Base-by-base conservation (phyloP, 345 rosid genomes). In the Theobroma cacao region DNA sequence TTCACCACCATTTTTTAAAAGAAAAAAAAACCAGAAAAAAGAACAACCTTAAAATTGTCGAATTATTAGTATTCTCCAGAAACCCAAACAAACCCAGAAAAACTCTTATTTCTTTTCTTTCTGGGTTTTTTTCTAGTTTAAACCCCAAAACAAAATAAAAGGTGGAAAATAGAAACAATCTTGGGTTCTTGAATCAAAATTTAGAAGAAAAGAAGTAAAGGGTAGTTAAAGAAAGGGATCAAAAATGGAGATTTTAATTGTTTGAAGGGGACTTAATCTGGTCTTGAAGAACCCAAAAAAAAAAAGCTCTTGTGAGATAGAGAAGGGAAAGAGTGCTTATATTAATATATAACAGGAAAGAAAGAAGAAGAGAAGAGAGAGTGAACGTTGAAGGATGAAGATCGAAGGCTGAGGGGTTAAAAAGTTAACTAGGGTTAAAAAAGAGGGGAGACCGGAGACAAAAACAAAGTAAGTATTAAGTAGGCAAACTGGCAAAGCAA, bases 1-100 rank as follows among this genome's bases (percentile, higher is more conserved):
- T 92, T 94, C 80, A 88, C 99, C 86, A 91, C 98, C 98, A 91
- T 91, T 86, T 75, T 71, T 65, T 77, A 75, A 64, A 15, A 5
- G 2, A 38, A 75, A 31, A 38, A n/a, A 36, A 12, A 43, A 43
- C 33, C 40, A 13, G 48, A 56, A 36, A 3, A 34, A 60, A 52
- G 33, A 43, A 66, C 75, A 45, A 41, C 76, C 77, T 67, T 34
- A 74, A 73, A 72, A 22, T 33, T 43, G n/a, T 24, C 52, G 12
- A 76, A 33, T 47, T 31, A 7, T 30, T 38, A 31, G 33, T 31
- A 12, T 30, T 47, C 75, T 71, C 52, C 40, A 31, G 43, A 71
- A 55, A 61, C 65, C 45, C 65, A 28, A 79, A 28, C 58, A 33
- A n/a, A 31, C 14, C 33, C 69, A 47, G n/a, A 41, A 43, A 77